A percentile compares a stretch with the other conserved stretches of the same genome.
These are phyloP conservation scores for Aspergillus pseudotamarii DNA, from an alignment of 2,329 filamentous ascomycete species.

Conservation along the genomic window DNA sequence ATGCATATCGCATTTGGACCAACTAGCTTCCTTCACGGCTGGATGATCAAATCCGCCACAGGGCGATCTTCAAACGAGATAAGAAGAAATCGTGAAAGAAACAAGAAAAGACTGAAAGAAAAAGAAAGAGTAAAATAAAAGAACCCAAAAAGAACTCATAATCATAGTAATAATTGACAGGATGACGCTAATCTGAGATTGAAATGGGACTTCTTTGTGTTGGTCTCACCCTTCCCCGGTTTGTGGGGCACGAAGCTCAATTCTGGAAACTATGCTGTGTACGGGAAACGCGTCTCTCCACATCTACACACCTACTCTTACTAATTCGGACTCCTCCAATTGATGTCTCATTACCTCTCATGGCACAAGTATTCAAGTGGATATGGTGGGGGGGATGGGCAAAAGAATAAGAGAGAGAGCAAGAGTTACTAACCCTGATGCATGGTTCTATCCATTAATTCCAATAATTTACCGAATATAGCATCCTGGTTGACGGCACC, in stretches of 20 bases:
- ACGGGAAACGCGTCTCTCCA: constrained; percentile 17
- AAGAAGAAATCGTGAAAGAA: not conserved
- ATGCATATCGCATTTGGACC: constrained; percentile 29
- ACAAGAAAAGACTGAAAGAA: constrained; percentile 7
- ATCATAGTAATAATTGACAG: constrained; percentile 2
- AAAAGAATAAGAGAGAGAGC: not conserved
- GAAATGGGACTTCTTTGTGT: constrained; percentile 19
- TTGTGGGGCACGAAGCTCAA: constrained; percentile 17
- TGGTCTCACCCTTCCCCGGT: constrained; percentile 17
- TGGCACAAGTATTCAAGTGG: not conserved
- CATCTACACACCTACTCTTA: constrained; percentile 4
- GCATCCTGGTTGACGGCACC: not conserved
- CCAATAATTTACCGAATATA: constrained; percentile 7
- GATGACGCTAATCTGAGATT: constrained; percentile 13
- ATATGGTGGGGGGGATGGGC: constrained; percentile 1
- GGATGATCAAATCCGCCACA: constrained; percentile 31
- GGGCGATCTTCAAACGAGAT: constrained; percentile 12
- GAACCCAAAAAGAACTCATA: constrained; percentile 4
- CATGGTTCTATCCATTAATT: not conserved
- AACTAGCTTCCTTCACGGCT: constrained; percentile 36
- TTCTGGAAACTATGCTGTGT: constrained; percentile 27
- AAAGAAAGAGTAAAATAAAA: constrained; percentile 10
- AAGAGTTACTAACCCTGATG: not conserved
- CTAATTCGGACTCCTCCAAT: constrained; percentile 1
- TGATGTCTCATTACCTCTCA: not conserved